phyloP scores from a whole-genome alignment of 75 land plant species.

The Picea glauca region DNA sequence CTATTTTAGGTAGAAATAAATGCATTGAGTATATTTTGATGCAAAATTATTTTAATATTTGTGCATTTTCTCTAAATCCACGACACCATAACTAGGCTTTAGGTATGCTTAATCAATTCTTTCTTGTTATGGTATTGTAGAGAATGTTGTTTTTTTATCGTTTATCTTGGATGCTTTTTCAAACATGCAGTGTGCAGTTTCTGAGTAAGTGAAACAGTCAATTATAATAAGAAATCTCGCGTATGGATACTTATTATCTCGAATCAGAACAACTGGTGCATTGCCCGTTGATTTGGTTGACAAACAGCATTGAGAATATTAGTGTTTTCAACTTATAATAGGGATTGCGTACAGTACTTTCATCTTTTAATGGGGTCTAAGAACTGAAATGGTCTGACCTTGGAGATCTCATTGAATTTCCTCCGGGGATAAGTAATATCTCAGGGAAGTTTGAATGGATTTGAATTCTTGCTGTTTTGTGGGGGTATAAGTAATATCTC shows the following conservation, averaged over 20 bases:
- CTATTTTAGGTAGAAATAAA: too few species aligned
- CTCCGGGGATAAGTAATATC: neutral
- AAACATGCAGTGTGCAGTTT: neutral
- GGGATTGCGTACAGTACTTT: too few species aligned
- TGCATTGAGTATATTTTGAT: too few species aligned
- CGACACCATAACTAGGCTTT: neutral
- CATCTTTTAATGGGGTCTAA: neutral
- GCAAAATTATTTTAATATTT: too few species aligned
- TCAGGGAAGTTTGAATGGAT: neutral
- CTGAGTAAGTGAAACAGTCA: neutral
- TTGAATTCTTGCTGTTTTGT: neutral
- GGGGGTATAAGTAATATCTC: neutral
- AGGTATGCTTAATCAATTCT: too few species aligned
- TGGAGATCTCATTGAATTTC: neutral
- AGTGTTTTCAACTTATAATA: neutral
- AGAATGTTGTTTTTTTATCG: too few species aligned
- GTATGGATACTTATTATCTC: neutral
- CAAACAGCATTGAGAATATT: neutral
- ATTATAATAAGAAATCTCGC: neutral
- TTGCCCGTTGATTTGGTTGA: too few species aligned
- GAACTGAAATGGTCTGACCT: neutral
- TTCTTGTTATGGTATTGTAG: too few species aligned
- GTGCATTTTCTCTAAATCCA: neutral
- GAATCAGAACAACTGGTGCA: neutral
- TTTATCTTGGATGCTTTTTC: neutral